A percentile compares a stretch with the other conserved stretches of the same genome.
Evolutionary conservation across 257 asterid genomes (phyloP).

Genomic region (Osmanthus fragrans): DNA sequence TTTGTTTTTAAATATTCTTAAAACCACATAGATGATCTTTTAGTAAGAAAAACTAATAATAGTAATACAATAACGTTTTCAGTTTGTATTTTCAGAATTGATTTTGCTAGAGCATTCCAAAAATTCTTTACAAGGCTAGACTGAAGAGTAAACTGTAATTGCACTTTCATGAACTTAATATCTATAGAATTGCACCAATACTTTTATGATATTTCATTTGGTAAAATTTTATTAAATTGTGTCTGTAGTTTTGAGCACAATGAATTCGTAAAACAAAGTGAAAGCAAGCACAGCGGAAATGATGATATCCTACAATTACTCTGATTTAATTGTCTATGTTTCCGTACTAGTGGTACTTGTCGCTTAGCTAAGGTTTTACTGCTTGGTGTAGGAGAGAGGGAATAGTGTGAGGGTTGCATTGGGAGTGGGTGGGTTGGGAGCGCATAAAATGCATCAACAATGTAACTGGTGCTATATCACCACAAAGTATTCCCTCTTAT

Average conservation of each 20-base stretch:
- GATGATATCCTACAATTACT: background rate
- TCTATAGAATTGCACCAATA: background rate
- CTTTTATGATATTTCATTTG: background rate
- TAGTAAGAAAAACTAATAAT: background rate
- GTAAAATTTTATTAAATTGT: background rate
- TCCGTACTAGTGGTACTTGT: background rate
- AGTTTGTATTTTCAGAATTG: background rate
- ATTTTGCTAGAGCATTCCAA: background rate
- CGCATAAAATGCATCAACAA: background rate
- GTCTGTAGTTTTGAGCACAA: background rate
- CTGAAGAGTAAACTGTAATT: background rate
- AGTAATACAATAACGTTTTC: too few species aligned
- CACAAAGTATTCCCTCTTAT: background rate
- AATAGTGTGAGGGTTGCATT: too few species aligned
- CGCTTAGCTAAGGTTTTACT: background rate
- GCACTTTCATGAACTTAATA: background rate
- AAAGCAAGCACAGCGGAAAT: background rate
- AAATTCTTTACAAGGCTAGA: background rate
- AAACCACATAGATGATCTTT: background rate
- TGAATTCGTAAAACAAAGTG: background rate
- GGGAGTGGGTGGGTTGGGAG: too few species aligned
- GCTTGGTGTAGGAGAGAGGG: background rate
- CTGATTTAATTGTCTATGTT: background rate
- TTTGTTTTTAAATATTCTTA: background rate
- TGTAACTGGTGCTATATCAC: background rate